Evolutionary conservation across 129 eudicot genomes (phyloP).

Genomic region (Chrysanthemum lavandulifolium): DNA sequence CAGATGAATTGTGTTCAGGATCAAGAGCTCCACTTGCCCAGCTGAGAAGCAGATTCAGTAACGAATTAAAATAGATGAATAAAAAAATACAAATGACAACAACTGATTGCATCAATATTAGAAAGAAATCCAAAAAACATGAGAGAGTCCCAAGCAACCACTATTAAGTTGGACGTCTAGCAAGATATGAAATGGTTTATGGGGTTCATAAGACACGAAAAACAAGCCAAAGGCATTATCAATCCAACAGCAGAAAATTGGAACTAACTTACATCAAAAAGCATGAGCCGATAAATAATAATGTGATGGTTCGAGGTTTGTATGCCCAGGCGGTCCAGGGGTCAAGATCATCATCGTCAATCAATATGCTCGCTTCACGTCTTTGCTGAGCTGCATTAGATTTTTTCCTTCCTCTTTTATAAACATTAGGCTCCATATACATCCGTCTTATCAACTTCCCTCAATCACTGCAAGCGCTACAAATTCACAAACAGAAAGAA

Average conservation of each 20-base stretch:
- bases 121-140: background rate
- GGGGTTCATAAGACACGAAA: too few species aligned
- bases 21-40: conserved; percentile 97
- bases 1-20: conserved; percentile 60
- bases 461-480: conserved; percentile 18
- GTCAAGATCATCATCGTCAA: conserved; percentile 74
- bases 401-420: conserved; percentile 49
- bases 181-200: too few species aligned
- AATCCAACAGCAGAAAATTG: background rate
- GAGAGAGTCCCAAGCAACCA: background rate
- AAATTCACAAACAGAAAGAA: conserved; percentile 1
- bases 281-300: conserved; percentile 84
- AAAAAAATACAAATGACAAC: background rate
- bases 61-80: background rate
- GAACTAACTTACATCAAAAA: conserved; percentile 70
- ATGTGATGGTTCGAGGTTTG: conserved; percentile 91
- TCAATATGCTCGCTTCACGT: too few species aligned
- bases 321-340: conserved; percentile 99
- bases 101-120: too few species aligned
- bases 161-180: too few species aligned
- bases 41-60: conserved; percentile 45
- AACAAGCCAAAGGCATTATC: background rate
- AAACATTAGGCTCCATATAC: conserved; percentile 64
- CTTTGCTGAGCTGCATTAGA: conserved; percentile 43
- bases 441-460: conserved; percentile 10